These are phyloP conservation scores for Triticum timopheevii DNA, from an alignment of 176 grass and related monocot species.

Conservation along the genomic window DNA sequence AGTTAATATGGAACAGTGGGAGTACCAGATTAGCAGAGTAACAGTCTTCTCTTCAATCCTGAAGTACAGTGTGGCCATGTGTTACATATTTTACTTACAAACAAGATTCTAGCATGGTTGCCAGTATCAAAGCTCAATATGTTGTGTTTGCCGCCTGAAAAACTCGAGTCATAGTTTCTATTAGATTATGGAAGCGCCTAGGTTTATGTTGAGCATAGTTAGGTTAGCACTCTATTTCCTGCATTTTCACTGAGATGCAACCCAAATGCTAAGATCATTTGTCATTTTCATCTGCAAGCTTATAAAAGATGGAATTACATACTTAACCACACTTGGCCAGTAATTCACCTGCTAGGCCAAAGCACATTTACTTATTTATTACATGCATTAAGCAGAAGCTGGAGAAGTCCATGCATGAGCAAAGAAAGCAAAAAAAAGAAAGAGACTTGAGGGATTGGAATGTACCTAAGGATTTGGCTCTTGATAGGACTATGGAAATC, in stretches of 20 bases:
- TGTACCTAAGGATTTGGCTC: not conserved
- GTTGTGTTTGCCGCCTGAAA: not conserved
- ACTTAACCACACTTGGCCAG: not conserved
- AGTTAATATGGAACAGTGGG: no score
- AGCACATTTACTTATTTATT: not conserved
- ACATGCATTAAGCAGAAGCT: not conserved
- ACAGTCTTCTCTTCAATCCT: not conserved
- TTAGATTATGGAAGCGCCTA: conserved; percentile 14
- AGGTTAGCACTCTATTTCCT: conserved; percentile 8
- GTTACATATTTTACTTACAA: not conserved
- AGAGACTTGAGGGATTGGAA: not conserved
- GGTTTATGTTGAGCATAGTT: conserved; percentile 1
- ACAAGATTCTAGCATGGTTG: not conserved
- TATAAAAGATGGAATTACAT: not conserved
- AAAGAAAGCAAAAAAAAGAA: not conserved
- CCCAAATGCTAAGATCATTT: not conserved
- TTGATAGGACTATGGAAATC: not conserved
- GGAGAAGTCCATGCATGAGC: not conserved
- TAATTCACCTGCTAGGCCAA: not conserved
- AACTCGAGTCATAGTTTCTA: not conserved
- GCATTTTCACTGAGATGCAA: not conserved
- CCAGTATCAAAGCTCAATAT: not conserved
- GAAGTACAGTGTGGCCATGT: not conserved
- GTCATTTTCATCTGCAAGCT: not conserved
- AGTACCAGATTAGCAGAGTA: not conserved